Evolutionary conservation across 345 rosid species (phyloP).

Genomic region (Euphorbia pulcherrima): DNA sequence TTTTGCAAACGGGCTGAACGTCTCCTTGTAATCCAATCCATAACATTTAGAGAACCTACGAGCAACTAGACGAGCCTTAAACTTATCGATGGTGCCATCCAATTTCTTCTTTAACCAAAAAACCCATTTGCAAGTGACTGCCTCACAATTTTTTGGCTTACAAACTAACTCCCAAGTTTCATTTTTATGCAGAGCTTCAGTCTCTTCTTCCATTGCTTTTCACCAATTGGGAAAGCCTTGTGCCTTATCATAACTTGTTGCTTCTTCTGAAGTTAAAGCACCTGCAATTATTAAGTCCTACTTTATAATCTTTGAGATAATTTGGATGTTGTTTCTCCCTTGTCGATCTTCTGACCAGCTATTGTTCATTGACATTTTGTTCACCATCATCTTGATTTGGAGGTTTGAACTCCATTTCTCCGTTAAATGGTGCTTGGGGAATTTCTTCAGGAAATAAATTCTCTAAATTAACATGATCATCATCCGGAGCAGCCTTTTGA

Average conservation of each 20-base stretch:
- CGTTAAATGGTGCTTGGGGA: neutral
- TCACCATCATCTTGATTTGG: neutral
- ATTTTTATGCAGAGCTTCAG: neutral
- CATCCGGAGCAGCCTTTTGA: too few species aligned
- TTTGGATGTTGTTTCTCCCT: conserved; percentile 5
- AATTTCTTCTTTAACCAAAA: neutral
- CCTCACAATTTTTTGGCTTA: conserved; percentile 10
- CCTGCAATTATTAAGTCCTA: neutral
- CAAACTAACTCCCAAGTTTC: conserved; percentile 15
- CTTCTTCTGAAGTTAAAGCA: neutral
- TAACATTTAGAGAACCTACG: conserved; percentile 5
- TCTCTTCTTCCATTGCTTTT: too few species aligned
- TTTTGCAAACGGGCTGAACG: neutral
- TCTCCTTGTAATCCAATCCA: neutral
- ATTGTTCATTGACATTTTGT: neutral
- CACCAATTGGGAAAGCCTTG: too few species aligned
- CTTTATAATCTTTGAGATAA: conserved; percentile 12
- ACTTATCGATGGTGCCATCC: too few species aligned
- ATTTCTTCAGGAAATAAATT: too few species aligned
- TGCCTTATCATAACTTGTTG: too few species aligned
- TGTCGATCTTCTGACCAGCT: neutral
- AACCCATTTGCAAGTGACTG: conserved; percentile 17
- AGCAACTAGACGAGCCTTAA: too few species aligned
- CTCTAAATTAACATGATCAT: too few species aligned
- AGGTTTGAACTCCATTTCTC: neutral